Percentiles rank a stretch among this genome's conserved stretches.
phyloP scores from a whole-genome alignment of 1,139 yeast species.

The Taiozyma sp. region DNA sequence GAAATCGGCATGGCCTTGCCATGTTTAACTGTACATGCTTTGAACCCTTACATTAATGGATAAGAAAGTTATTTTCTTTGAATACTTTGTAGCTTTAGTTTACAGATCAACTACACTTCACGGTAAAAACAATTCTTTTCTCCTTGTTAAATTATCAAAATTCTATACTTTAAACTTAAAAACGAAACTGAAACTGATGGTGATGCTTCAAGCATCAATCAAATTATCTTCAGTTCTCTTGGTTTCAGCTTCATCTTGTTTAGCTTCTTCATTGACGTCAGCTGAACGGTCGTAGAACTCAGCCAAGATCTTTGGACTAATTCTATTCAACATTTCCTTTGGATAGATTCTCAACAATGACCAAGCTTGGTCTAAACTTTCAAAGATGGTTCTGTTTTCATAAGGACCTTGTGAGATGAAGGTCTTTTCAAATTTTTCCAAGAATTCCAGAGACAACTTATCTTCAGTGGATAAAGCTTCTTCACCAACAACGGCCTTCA shows the following conservation, averaged over 20 bases:
- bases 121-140: not conserved
- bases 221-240: slow-evolving; percentile 30
- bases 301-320: slow-evolving; percentile 91
- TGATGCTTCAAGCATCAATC: slow-evolving; percentile 18
- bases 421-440: slow-evolving; percentile 95
- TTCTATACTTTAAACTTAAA: not conserved
- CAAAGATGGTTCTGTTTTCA: slow-evolving; percentile 91
- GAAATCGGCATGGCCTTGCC: slow-evolving; percentile 96
- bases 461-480: slow-evolving; percentile 98
- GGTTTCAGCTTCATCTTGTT: slow-evolving; percentile 36
- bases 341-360: slow-evolving; percentile 96
- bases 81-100: not conserved
- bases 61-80: not conserved
- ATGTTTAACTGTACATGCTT: slow-evolving; percentile 87
- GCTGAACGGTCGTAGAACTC: slow-evolving; percentile 93
- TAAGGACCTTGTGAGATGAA: slow-evolving; percentile 95
- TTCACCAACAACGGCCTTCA: slow-evolving; percentile 99
- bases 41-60: slow-evolving; percentile 65
- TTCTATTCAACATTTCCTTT: slow-evolving; percentile 96
- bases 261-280: slow-evolving; percentile 47
- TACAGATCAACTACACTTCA: not conserved
- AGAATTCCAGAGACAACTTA: slow-evolving; percentile 91
- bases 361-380: slow-evolving; percentile 98
- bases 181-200: not conserved
- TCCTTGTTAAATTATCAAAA: not conserved